Conservation (phyloP, 106 monocot genomes). For the Alisma plantagoaquatica region DNA sequence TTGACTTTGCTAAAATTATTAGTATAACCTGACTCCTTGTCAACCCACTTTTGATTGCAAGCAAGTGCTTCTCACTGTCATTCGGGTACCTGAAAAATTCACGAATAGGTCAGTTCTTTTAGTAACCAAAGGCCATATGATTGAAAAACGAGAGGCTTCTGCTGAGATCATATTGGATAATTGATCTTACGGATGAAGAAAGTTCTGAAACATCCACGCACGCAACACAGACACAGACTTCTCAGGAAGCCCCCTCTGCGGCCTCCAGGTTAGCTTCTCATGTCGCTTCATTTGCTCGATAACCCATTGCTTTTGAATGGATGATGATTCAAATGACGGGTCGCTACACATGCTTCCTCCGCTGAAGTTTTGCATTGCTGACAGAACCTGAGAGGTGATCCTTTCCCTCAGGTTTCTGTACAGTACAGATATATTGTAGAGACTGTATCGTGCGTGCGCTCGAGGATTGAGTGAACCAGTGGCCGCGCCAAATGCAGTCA, state of each 20-base stretch:
- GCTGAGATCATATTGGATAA: too few species aligned
- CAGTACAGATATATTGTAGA: constrained; percentile 14
- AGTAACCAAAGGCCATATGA: too few species aligned
- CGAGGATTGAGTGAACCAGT: constrained; percentile 13
- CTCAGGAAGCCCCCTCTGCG: constrained; percentile 62
- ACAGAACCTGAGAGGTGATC: constrained; percentile 24
- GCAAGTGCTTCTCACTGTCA: constrained; percentile 57
- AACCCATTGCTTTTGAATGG: constrained; percentile 47
- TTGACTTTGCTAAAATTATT: too few species aligned
- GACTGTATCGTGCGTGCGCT: constrained; percentile 19
- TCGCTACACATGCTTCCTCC: too few species aligned
- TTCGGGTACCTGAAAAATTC: constrained; percentile 69
- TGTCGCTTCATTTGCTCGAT: constrained; percentile 27
- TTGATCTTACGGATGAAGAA: constrained; percentile 70
- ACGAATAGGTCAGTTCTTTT: too few species aligned
- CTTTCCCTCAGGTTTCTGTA: constrained; percentile 36
- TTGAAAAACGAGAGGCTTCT: too few species aligned
- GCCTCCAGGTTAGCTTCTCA: constrained; percentile 46
- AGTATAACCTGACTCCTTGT: constrained; percentile 55
- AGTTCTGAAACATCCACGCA: constrained; percentile 75
- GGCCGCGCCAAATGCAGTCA: constrained; percentile 19
- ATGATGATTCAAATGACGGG: constrained; percentile 28
- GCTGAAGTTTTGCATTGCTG: constrained; percentile 6
- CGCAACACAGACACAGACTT: constrained; percentile 66
- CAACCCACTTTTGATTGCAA: constrained; percentile 57